Base-by-base conservation (phyloP, 2,329 filamentous ascomycete species). In the Hymenoscyphus infarciens region DNA sequence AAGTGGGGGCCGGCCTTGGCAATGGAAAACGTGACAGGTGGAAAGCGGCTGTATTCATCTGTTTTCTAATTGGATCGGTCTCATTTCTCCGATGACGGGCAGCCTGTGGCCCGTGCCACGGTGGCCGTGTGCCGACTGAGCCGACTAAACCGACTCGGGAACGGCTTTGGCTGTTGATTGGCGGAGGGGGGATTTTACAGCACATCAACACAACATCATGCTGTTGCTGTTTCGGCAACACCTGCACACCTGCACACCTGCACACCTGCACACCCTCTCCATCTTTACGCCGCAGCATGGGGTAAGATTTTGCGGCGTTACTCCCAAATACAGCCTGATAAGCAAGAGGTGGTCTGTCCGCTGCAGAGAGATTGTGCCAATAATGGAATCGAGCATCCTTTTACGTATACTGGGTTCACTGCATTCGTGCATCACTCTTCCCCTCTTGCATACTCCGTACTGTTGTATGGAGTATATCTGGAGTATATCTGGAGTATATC, bases 171-270 rank as follows among this genome's bases (percentile, higher is more conserved):
- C 13, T 13, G 33, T 13, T 35, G 33, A 35, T 35, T 13, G 33
- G 33, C 33, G 6, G 16, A 19, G 39, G 39, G n/a, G 19, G n/a
- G 22, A 49, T 22, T 22, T 19, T 22, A 49, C 42, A 49, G 42
- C 42, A 49, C 42, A 25, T 49, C 42, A 49, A 49, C 42, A 49
- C n/a, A 49, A 19, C 42, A 49, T 49, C n/a, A 49, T 49, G 42
- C 16, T 22, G n/a, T n/a, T n/a, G n/a, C n/a, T n/a, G n/a, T n/a
- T n/a, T n/a, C n/a, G n/a, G n/a, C n/a, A n/a, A 39, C 5, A 2
- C 13, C 16, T 39, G 38, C 38, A 39, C 13, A 39, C 38, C 38
- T n/a, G 19, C n/a, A 49, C 42, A 42, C 39, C 16, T 8, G n/a
- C 38, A 39, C 5, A 2, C 13, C 16, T 39, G 38, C 38, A 39